Conservation (phyloP, 768 basidiomycete species). For the Paxillus ammoniavirescens region DNA sequence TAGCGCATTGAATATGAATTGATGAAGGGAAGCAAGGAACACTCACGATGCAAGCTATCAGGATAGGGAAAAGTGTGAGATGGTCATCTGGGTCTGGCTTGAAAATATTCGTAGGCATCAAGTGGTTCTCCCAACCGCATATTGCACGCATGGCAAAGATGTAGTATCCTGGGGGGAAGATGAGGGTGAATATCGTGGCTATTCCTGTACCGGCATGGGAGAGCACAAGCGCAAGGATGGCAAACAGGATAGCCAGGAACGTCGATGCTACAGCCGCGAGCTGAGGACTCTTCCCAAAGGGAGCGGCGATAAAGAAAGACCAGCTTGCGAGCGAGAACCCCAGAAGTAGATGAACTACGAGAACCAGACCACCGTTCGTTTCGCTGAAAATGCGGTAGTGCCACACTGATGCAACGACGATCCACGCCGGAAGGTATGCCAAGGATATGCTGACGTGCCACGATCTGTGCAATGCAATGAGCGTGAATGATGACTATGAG, state of each 20-base stretch:
- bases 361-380: slow-evolving; percentile 57
- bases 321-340: slow-evolving; percentile 68
- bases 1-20: not conserved
- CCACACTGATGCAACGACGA: slow-evolving; percentile 65
- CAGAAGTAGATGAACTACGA: slow-evolving; percentile 64
- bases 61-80: slow-evolving; percentile 51
- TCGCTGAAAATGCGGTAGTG: slow-evolving; percentile 62
- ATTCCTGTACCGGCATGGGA: slow-evolving; percentile 38
- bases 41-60: slow-evolving; percentile 66
- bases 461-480: slow-evolving; percentile 27
- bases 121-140: slow-evolving; percentile 63
- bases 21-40: not conserved
- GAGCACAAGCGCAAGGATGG: slow-evolving; percentile 63
- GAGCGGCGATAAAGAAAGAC: slow-evolving; percentile 68
- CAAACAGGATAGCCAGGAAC: slow-evolving; percentile 62
- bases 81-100: slow-evolving; percentile 60
- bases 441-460: slow-evolving; percentile 71
- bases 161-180: slow-evolving; percentile 78
- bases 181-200: slow-evolving; percentile 61
- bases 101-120: slow-evolving; percentile 51
- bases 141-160: slow-evolving; percentile 69
- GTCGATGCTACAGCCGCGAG: slow-evolving; percentile 67
- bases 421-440: slow-evolving; percentile 76
- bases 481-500: not conserved
- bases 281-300: slow-evolving; percentile 72